These are phyloP conservation scores for Mortierella sp. DNA, from an alignment of 371 early-diverging fungal genomes.

Conservation along the genomic window DNA sequence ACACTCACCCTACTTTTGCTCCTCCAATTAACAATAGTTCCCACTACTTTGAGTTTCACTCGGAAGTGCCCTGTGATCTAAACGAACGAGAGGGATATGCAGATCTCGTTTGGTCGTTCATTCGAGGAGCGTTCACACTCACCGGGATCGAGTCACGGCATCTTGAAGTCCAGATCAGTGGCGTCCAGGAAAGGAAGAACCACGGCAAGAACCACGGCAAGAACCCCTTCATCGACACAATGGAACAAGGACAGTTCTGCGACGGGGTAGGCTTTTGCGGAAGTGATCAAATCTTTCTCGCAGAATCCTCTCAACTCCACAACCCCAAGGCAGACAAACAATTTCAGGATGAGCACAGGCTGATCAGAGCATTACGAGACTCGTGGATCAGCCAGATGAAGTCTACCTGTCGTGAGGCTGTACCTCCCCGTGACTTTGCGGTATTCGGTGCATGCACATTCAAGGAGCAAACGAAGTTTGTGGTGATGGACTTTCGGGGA, in stretches of 20 bases:
- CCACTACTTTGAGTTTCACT: constrained; percentile 9
- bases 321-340: constrained; percentile 12
- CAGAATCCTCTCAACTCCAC: constrained; percentile 14
- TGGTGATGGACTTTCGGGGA: no score
- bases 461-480: no score
- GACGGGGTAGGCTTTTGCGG: constrained; percentile 17
- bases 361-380: no score
- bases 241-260: constrained; percentile 9
- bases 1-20: neutral
- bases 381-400: no score
- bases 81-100: constrained; percentile 12
- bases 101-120: constrained; percentile 10
- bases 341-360: no score
- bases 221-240: constrained; percentile 2
- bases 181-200: constrained; percentile 4
- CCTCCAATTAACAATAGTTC: constrained; percentile 1
- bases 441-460: no score
- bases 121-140: constrained; percentile 14
- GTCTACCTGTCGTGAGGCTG: no score
- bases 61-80: neutral
- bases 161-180: constrained; percentile 9
- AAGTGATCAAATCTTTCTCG: constrained; percentile 9
- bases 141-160: constrained; percentile 5
- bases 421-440: no score
- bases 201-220: neutral